Conservation (phyloP, 306 rosid species). For the Herpetospermum pedunculosum region DNA sequence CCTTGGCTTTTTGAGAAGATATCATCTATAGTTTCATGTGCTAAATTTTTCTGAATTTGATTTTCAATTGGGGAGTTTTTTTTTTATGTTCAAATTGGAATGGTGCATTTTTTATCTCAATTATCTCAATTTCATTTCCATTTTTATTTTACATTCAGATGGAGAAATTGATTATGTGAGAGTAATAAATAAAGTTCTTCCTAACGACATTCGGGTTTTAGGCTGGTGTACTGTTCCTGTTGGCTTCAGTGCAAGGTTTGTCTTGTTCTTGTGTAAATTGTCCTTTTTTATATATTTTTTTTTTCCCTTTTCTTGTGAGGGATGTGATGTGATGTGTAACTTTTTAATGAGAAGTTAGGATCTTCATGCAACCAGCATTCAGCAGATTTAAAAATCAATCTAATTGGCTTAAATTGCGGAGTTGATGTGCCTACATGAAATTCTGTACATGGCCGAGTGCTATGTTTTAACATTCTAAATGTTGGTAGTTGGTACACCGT, state of each 20-base stretch:
- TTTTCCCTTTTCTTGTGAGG: background rate
- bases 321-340: background rate
- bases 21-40: background rate
- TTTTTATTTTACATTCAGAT: slow-evolving; percentile 27
- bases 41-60: too few species aligned
- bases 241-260: slow-evolving; percentile 88
- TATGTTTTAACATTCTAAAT: background rate
- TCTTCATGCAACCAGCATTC: background rate
- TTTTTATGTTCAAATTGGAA: background rate
- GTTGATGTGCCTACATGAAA: background rate
- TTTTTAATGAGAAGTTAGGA: background rate
- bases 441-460: background rate
- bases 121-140: slow-evolving; percentile 4
- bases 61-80: background rate
- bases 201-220: slow-evolving; percentile 66
- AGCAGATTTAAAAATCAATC: background rate
- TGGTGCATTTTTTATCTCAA: background rate
- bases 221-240: slow-evolving; percentile 82
- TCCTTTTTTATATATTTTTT: slow-evolving; percentile 7
- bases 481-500: too few species aligned
- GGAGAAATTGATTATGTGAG: slow-evolving; percentile 84
- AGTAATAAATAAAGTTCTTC: slow-evolving; percentile 82
- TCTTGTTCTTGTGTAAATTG: slow-evolving; percentile 15
- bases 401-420: background rate
- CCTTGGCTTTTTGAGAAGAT: background rate